Conservation (phyloP, 2,329 filamentous ascomycete species). For the Whalleya microplaca region DNA sequence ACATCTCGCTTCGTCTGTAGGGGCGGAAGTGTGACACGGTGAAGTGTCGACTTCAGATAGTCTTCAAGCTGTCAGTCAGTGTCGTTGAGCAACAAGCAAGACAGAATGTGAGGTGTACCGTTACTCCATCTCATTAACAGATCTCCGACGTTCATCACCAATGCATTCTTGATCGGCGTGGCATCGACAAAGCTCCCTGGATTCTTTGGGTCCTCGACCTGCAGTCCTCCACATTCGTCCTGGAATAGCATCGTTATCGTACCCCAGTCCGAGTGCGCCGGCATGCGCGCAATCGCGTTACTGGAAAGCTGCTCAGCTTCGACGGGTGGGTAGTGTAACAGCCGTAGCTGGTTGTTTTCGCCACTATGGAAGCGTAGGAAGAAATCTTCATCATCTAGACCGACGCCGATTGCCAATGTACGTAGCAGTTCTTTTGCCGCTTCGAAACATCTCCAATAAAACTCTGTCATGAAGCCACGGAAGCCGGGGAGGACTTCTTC, state of each 20-base stretch:
- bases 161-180: conserved; percentile 34
- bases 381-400: conserved; percentile 48
- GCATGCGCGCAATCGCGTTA: conserved; percentile 47
- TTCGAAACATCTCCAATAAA: conserved; percentile 52
- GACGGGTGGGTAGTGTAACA: conserved; percentile 62
- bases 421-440: conserved; percentile 48
- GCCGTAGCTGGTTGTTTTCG: conserved; percentile 61
- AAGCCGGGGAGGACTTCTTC: conserved; percentile 49
- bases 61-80: conserved; percentile 37
- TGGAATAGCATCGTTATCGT: conserved; percentile 53
- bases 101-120: conserved; percentile 29
- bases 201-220: conserved; percentile 46
- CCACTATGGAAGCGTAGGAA: conserved; percentile 55
- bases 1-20: conserved; percentile 40
- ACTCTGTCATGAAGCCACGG: conserved; percentile 49
- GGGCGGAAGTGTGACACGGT: conserved; percentile 54
- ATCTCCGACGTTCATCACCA: conserved; percentile 47
- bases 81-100: not conserved
- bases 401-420: conserved; percentile 51
- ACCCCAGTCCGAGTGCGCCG: conserved; percentile 39
- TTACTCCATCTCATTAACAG: conserved; percentile 47
- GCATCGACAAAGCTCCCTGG: conserved; percentile 43
- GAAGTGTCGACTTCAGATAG: conserved; percentile 55
- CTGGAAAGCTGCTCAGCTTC: conserved; percentile 47
- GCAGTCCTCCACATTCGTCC: conserved; percentile 48